Conservation (phyloP, 2,329 filamentous ascomycete genomes). For the Fusarium phyllophilum region DNA sequence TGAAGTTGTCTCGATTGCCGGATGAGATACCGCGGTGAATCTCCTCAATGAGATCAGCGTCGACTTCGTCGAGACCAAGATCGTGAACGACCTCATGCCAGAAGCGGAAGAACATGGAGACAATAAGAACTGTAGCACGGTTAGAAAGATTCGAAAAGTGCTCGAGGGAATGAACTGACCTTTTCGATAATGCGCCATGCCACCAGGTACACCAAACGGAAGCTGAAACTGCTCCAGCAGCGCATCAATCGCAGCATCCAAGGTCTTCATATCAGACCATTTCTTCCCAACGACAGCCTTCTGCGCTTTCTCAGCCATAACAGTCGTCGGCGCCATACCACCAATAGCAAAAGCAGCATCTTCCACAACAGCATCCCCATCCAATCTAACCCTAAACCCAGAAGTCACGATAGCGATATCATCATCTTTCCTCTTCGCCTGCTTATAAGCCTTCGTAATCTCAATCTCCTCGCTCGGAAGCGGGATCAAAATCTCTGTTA, state of each 20-base stretch:
- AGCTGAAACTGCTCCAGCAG: background rate
- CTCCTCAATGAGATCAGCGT: background rate
- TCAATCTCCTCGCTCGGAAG: background rate
- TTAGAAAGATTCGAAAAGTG: rapidly evolving
- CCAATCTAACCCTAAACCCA: background rate
- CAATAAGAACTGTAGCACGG: background rate
- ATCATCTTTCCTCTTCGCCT: slow-evolving; percentile 2
- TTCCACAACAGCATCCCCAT: background rate
- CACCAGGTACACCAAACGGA: background rate
- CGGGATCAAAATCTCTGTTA: background rate
- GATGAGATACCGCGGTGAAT: background rate
- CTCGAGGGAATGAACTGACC: rapidly evolving
- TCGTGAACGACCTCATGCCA: background rate
- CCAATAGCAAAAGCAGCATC: background rate
- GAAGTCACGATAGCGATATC: background rate
- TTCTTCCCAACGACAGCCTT: background rate
- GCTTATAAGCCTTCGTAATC: background rate
- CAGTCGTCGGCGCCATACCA: background rate
- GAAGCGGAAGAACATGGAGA: slow-evolving; percentile 5
- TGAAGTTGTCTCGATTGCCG: background rate
- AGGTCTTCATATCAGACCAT: background rate
- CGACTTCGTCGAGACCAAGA: background rate
- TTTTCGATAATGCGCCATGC: background rate
- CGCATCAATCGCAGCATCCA: background rate
- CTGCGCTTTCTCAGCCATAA: background rate